These are phyloP conservation scores for Fraxinus sp. DNA, from an alignment of 305 asterid genomes.

Conservation along the genomic window DNA sequence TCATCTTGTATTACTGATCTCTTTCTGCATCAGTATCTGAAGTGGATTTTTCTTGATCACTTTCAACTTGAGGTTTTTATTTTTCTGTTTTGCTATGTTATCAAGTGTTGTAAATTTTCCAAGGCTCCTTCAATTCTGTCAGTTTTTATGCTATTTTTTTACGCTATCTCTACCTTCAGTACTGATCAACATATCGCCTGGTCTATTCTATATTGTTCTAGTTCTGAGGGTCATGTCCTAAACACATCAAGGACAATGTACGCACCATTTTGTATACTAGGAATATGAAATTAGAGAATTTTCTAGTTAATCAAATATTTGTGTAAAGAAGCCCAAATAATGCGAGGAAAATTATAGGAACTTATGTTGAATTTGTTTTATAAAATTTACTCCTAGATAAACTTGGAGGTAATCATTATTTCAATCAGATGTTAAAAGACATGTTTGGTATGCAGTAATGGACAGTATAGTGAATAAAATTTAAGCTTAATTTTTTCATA, in stretches of 20 bases:
- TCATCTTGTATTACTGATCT: slow-evolving; percentile 16
- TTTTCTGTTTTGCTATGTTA: not conserved
- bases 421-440: not conserved
- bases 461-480: not conserved
- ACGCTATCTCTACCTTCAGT: not conserved
- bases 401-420: not conserved
- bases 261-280: not conserved
- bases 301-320: not conserved
- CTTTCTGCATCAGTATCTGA: not conserved
- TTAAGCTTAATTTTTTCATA: not conserved
- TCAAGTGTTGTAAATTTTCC: not conserved
- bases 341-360: not conserved
- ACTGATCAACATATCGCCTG: not conserved
- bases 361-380: not conserved
- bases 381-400: not conserved
- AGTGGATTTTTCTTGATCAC: slow-evolving; percentile 7
- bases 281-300: not conserved
- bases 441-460: not conserved
- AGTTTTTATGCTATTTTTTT: not conserved
- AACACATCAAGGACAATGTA: not conserved
- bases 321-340: not conserved
- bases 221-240: not conserved
- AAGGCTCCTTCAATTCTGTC: not conserved
- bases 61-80: not conserved
- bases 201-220: not conserved